Conservation (phyloP, 2,329 filamentous ascomycete species). For the Akanthomyces dipterigenus region DNA sequence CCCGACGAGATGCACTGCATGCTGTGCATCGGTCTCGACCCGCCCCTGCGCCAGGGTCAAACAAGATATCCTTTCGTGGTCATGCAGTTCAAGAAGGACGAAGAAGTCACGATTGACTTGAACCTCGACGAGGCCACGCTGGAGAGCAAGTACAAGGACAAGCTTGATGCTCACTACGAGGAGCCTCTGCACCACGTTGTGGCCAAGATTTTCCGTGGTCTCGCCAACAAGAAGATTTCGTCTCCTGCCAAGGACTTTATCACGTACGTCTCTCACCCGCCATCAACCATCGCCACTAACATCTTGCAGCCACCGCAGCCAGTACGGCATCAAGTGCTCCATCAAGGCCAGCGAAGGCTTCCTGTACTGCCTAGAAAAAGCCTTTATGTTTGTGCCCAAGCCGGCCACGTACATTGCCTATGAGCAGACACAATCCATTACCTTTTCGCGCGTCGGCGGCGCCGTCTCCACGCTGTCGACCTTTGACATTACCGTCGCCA, state of each 20-base stretch:
- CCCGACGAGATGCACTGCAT: constrained; percentile 96
- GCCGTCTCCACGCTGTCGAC: constrained; percentile 90
- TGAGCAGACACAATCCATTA: constrained; percentile 85
- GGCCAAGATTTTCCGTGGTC: constrained; percentile 87
- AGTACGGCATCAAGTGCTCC: constrained; percentile 97
- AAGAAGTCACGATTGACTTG: constrained; percentile 91
- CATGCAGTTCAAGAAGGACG: constrained; percentile 98
- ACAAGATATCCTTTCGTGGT: constrained; percentile 97
- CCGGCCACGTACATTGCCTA: constrained; percentile 95
- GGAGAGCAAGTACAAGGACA: constrained; percentile 80
- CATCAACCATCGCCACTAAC: background rate
- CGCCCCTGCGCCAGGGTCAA: constrained; percentile 91
- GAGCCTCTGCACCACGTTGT: constrained; percentile 90
- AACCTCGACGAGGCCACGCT: constrained; percentile 92
- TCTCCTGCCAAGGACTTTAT: constrained; percentile 91
- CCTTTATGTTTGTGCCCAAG: constrained; percentile 98
- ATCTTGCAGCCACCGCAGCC: constrained; percentile 66
- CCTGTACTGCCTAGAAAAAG: constrained; percentile 94
- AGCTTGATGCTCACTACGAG: constrained; percentile 83
- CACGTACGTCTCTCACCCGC: constrained; percentile 45
- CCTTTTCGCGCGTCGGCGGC: constrained; percentile 91
- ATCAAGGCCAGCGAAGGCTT: constrained; percentile 99
- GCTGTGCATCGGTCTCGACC: constrained; percentile 89
- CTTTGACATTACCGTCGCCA: constrained; percentile 89
- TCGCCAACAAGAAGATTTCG: constrained; percentile 92